Conservation (phyloP, 1,284 basidiomycete genomes). For the Gomphus sp. region DNA sequence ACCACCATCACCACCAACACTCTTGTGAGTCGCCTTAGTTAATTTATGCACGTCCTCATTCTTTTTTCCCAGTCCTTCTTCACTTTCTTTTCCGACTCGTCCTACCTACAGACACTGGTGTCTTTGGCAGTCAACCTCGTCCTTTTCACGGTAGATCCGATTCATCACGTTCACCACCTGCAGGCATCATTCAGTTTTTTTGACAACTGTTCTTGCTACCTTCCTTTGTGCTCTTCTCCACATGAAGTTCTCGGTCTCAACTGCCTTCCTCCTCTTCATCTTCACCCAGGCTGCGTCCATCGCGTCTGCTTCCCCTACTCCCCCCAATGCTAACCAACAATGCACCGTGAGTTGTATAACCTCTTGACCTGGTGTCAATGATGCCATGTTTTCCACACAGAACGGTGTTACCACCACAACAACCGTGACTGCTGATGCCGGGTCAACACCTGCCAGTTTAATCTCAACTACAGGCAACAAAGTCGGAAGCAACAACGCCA, state of each 20-base stretch:
- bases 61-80: background rate
- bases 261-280: background rate
- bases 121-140: background rate
- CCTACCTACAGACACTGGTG: slow-evolving; percentile 7
- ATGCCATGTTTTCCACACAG: too few relatives aligned
- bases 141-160: slow-evolving; percentile 2
- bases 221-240: background rate
- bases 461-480: too few relatives aligned
- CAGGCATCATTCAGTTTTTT: background rate
- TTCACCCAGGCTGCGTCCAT: background rate
- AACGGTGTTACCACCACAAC: background rate
- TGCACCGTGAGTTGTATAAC: slow-evolving; percentile 1
- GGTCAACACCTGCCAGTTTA: background rate
- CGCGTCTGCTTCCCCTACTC: background rate
- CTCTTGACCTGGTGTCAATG: too few relatives aligned
- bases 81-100: background rate
- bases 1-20: background rate
- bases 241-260: slow-evolving; percentile 7
- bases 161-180: slow-evolving; percentile 1
- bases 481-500: background rate
- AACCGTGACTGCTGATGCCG: background rate
- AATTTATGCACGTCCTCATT: background rate
- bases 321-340: background rate
- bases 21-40: background rate
- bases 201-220: background rate